Conservation (phyloP, 176 grass and related monocot species). For the Alloteropsis semialata region DNA sequence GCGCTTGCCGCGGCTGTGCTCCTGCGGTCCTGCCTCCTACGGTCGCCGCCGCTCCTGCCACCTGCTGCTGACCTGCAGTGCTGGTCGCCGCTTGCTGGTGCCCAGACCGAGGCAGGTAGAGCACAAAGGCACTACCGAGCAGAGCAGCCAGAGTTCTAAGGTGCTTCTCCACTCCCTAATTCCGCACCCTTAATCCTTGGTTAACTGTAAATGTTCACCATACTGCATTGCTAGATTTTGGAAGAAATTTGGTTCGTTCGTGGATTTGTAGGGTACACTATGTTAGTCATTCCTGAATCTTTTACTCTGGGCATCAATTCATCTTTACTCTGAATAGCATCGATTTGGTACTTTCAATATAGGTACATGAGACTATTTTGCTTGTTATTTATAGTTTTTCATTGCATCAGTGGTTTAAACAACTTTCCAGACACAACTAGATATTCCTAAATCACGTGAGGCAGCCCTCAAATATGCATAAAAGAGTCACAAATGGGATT, state of each 20-base stretch:
- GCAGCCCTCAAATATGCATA: constrained; percentile 1
- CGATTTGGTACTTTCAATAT: background rate
- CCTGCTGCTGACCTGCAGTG: too few relatives aligned
- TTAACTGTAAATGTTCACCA: background rate
- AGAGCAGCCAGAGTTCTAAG: too few relatives aligned
- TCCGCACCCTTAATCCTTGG: too few relatives aligned
- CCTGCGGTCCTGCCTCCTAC: too few relatives aligned
- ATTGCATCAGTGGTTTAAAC: background rate
- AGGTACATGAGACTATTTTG: background rate
- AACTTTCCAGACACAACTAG: background rate
- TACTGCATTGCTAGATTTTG: background rate
- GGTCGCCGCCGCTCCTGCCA: too few relatives aligned
- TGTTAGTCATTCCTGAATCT: background rate
- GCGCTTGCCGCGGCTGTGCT: too few relatives aligned
- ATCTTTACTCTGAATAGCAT: background rate
- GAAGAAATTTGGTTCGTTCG: background rate
- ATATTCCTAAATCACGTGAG: background rate
- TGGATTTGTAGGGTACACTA: background rate
- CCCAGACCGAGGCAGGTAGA: too few relatives aligned
- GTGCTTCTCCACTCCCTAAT: too few relatives aligned
- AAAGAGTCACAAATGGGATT: too few relatives aligned
- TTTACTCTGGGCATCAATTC: background rate
- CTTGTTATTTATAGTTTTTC: background rate
- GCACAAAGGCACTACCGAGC: too few relatives aligned
- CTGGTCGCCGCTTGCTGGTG: too few relatives aligned